Evolutionary conservation across 148 eudicot species (phyloP).

Genomic region (Rhododendron griersonianum): DNA sequence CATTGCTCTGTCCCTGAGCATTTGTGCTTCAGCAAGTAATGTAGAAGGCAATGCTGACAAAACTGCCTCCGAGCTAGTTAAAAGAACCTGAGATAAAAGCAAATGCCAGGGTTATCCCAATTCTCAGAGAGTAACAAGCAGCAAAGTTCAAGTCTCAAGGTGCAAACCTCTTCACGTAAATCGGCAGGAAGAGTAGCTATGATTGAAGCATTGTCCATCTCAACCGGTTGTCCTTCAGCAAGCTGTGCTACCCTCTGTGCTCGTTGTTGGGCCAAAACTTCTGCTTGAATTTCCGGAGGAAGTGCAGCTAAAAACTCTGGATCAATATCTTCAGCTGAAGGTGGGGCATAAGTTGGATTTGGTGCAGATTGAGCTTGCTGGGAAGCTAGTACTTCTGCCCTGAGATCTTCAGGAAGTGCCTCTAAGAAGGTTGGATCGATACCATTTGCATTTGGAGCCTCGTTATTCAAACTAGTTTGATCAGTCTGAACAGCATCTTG

Average conservation of each 20-base stretch:
- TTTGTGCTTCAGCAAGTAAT: conserved; percentile 93
- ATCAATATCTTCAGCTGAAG: conserved; percentile 90
- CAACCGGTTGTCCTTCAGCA: conserved; percentile 97
- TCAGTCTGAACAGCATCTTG: conserved; percentile 53
- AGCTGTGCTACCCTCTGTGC: conserved; percentile 86
- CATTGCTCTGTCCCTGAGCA: conserved; percentile 98
- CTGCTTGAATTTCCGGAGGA: conserved; percentile 95
- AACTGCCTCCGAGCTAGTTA: conserved; percentile 95
- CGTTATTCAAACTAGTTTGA: conserved; percentile 42
- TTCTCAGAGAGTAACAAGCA: background rate
- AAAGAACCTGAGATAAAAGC: conserved; percentile 59
- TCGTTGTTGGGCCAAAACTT: conserved; percentile 95
- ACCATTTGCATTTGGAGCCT: conserved; percentile 55
- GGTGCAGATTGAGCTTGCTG: conserved; percentile 82
- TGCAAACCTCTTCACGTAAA: conserved; percentile 92
- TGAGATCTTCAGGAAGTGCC: conserved; percentile 95
- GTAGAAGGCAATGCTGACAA: conserved; percentile 94
- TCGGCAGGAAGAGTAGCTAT: conserved; percentile 99
- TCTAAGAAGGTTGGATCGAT: conserved; percentile 98
- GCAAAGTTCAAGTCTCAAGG: conserved; percentile 11
- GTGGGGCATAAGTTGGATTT: conserved; percentile 69
- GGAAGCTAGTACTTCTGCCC: conserved; percentile 96
- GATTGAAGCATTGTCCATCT: conserved; percentile 98
- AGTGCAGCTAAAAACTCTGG: conserved; percentile 98
- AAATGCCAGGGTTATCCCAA: background rate